Percentiles rank a stretch among this genome's conserved stretches.
Evolutionary conservation across 306 rosid genomes (phyloP).

Genomic region (Cicer judaicum): DNA sequence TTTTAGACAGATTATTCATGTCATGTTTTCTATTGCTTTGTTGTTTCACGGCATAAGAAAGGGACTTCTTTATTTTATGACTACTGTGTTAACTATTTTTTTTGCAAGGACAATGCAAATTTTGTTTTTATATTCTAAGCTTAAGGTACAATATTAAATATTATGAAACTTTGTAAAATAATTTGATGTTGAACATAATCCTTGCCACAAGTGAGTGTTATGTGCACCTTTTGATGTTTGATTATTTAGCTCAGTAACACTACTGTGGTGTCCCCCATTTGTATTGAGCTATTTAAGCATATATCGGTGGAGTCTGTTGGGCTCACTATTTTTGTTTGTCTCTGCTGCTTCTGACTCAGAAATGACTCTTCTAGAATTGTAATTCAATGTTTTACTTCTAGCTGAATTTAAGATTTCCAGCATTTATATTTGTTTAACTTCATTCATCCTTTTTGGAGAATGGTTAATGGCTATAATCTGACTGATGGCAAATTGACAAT

Average conservation of each 20-base stretch:
- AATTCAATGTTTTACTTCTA: slow-evolving; percentile 7
- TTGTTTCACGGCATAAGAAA: slow-evolving; percentile 7
- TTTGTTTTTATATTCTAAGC: neutral
- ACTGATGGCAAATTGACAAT: slow-evolving; percentile 4
- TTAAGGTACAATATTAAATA: too few relatives aligned
- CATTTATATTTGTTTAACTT: slow-evolving; percentile 2
- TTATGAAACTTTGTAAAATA: neutral
- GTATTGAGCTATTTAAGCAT: neutral
- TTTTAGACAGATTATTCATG: neutral
- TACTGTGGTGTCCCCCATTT: neutral
- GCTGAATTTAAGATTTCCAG: slow-evolving; percentile 17
- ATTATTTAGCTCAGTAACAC: neutral
- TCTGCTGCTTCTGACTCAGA: neutral
- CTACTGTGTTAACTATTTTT: neutral
- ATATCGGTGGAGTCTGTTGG: neutral
- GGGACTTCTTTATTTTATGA: neutral
- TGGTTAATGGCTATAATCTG: slow-evolving; percentile 16
- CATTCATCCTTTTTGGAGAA: neutral
- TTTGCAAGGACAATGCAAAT: neutral
- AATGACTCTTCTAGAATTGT: neutral
- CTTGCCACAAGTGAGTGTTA: neutral
- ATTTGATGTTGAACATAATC: neutral
- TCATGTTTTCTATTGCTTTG: neutral
- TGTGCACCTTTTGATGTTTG: neutral
- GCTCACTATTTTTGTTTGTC: neutral